phyloP scores from a whole-genome alignment of 352 stramenopile genomes.

The Phytophthora aleatoria region DNA sequence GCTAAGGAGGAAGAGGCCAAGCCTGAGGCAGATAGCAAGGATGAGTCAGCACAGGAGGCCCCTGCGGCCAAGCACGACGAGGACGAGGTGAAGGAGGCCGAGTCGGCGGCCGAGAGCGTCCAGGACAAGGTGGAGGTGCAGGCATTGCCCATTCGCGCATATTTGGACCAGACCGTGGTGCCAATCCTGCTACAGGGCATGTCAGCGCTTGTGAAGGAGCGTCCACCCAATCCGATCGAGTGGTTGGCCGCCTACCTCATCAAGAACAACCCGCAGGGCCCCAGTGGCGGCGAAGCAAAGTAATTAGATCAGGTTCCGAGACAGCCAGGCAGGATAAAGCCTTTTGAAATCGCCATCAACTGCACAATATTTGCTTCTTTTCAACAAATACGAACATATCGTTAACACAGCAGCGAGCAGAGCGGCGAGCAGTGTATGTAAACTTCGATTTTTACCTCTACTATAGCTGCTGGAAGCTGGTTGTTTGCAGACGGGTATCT shows the following conservation, averaged over 20 bases:
- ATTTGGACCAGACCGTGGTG: conserved; percentile 98
- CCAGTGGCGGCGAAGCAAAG: conserved; percentile 62
- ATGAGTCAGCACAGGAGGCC: conserved; percentile 27
- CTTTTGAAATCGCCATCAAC: conserved; percentile 12
- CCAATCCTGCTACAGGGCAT: conserved; percentile 98
- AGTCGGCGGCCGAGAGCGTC: conserved; percentile 72
- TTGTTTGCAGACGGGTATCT: conserved; percentile 1
- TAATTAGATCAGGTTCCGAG: conserved; percentile 39
- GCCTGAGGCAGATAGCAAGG: conserved; percentile 27
- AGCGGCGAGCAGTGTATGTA: neutral
- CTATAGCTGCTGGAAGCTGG: conserved; percentile 5
- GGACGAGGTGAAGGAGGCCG: conserved; percentile 60
- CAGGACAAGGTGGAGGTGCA: conserved; percentile 93
- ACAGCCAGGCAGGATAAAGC: neutral
- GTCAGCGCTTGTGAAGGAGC: conserved; percentile 97
- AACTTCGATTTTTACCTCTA: conserved; percentile 22
- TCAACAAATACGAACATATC: conserved; percentile 17
- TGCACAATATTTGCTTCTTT: conserved; percentile 35
- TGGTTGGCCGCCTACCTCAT: conserved; percentile 97
- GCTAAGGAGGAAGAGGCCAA: conserved; percentile 32
- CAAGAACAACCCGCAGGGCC: conserved; percentile 95
- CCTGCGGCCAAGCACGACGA: conserved; percentile 35
- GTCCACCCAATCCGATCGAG: conserved; percentile 96
- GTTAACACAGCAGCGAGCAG: neutral
- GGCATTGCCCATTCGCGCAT: conserved; percentile 95